Evolutionary conservation across 352 stramenopile species (phyloP).

Genomic region (Phytophthora constricta): DNA sequence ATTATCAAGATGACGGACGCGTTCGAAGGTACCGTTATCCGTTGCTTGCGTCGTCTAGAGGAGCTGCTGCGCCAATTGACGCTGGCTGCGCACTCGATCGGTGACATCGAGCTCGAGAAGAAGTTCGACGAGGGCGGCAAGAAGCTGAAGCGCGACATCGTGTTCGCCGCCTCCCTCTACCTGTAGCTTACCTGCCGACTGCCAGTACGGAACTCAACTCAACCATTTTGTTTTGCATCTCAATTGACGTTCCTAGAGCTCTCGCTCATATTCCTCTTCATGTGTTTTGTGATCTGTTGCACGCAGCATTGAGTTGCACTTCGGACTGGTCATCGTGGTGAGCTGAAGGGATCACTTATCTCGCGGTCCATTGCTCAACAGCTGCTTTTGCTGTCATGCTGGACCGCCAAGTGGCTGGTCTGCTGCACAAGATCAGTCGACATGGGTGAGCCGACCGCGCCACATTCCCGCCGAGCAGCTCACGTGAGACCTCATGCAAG

Average conservation of each 20-base stretch:
- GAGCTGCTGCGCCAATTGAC: constrained; percentile 98
- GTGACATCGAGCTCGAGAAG: constrained; percentile 96
- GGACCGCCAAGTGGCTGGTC: background rate
- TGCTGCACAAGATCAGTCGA: background rate
- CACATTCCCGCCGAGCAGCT: background rate
- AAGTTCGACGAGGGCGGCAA: constrained; percentile 98
- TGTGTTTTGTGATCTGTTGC: too few relatives aligned
- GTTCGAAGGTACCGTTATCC: constrained; percentile 99
- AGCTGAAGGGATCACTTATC: constrained; percentile 1
- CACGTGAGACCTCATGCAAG: background rate
- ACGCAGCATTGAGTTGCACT: too few relatives aligned
- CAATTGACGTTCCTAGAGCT: background rate
- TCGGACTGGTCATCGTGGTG: constrained; percentile 1
- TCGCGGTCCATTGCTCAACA: background rate
- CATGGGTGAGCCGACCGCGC: background rate
- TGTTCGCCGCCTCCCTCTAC: constrained; percentile 99
- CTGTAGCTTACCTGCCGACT: constrained; percentile 64
- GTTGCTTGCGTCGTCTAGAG: constrained; percentile 96
- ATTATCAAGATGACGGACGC: constrained; percentile 98
- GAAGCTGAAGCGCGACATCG: constrained; percentile 99
- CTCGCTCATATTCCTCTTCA: too few relatives aligned
- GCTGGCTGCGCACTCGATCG: constrained; percentile 96
- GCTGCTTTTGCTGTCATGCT: constrained; percentile 1
- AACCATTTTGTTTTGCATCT: constrained; percentile 9
- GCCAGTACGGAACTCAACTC: constrained; percentile 5